Evolutionary conservation across 78 protist species (phyloP).

Genomic region (Monocercomonoides exilis): DNA sequence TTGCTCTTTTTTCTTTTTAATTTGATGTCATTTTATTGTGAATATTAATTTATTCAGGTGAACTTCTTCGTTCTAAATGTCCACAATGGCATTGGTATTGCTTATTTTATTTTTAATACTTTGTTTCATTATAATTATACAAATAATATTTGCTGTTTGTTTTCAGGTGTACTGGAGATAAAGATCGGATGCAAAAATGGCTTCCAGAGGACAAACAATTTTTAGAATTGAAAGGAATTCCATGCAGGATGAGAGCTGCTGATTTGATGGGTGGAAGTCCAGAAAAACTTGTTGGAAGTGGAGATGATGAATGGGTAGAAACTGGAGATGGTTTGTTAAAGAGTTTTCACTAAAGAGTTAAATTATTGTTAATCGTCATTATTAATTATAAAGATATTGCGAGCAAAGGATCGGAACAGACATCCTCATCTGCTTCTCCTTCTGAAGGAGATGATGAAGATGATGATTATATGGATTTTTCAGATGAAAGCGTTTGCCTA

Average conservation of each 20-base stretch:
- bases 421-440: neutral
- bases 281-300: neutral
- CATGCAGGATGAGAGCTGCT: constrained; percentile 42
- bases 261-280: neutral
- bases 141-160: neutral
- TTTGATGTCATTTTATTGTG: neutral
- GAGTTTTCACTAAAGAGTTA: too few species aligned
- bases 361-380: too few species aligned
- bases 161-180: constrained; percentile 14
- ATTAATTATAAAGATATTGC: neutral
- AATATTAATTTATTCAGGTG: constrained; percentile 86
- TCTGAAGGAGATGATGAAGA: constrained; percentile 1
- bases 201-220: constrained; percentile 82
- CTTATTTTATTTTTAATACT: too few species aligned
- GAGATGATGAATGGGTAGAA: constrained; percentile 7
- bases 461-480: neutral
- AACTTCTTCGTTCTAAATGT: constrained; percentile 67
- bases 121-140: neutral
- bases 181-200: neutral
- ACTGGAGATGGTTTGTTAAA: neutral
- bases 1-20: neutral
- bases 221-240: constrained; percentile 50
- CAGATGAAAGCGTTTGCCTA: neutral
- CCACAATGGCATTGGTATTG: constrained; percentile 88
- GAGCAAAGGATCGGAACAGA: neutral